Conservation (phyloP, 495 filamentous ascomycete genomes). For the Oidiodendron maius region DNA sequence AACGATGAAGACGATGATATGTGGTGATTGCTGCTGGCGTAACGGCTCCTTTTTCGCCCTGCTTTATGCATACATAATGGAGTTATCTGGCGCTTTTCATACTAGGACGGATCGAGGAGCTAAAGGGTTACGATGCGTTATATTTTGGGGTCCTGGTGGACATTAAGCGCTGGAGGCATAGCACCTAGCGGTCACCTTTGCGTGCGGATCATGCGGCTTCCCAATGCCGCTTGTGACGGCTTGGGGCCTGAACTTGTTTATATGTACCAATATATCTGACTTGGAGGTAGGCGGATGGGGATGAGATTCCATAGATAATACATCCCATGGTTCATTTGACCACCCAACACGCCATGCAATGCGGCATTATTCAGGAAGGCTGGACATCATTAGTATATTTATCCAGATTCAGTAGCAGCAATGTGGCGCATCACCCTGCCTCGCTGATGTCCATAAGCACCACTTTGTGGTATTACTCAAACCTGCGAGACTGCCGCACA, state of each 20-base stretch:
- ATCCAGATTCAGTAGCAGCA: too few species aligned
- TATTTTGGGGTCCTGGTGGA: slow-evolving; percentile 5
- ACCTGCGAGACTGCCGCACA: too few species aligned
- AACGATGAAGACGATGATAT: slow-evolving; percentile 23
- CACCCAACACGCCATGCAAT: too few species aligned
- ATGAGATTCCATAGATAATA: slow-evolving; percentile 4
- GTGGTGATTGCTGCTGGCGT: slow-evolving; percentile 18
- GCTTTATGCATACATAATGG: slow-evolving; percentile 24
- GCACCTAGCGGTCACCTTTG: slow-evolving; percentile 13
- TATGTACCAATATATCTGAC: slow-evolving; percentile 12
- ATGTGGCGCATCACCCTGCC: too few species aligned
- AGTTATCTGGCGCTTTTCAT: slow-evolving; percentile 19
- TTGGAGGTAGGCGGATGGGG: slow-evolving; percentile 1
- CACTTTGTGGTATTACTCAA: too few species aligned
- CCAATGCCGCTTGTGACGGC: slow-evolving; percentile 14
- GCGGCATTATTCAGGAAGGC: too few species aligned
- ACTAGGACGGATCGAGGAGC: slow-evolving; percentile 10
- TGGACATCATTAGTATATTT: too few species aligned
- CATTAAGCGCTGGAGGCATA: slow-evolving; percentile 21
- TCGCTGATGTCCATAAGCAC: too few species aligned
- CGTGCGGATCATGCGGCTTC: slow-evolving; percentile 1
- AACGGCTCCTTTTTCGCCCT: not conserved
- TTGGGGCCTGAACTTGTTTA: slow-evolving; percentile 7
- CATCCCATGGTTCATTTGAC: too few species aligned
- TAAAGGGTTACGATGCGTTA: slow-evolving; percentile 5